Base-by-base conservation (phyloP, 108 stramenopile species). In the Stephanodiscus triporus region DNA sequence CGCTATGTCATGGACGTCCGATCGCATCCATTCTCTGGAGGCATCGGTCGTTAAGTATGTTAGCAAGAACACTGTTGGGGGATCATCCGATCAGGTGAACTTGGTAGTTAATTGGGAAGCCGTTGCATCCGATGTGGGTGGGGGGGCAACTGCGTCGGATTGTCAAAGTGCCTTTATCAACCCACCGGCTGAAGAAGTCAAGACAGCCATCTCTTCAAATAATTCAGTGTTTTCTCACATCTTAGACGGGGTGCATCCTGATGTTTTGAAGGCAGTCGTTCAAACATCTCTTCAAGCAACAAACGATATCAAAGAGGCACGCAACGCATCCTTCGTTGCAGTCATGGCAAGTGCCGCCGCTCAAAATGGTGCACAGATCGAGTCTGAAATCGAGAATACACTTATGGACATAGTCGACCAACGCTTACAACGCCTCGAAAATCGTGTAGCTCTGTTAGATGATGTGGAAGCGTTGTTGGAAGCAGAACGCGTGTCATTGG, bases 381-480 rank as follows among this genome's bases (percentile, higher is more conserved):
- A 95, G 68, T 58, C 59, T 17, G 73, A 81, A 45, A 76, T 92
- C 27, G 75, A 64, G 27, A 48, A 48, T 6, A 80, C 89, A 6
- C 58, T 95, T 45, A 79, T 87, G 56, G 89, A 91, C 66, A 78
- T 95, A 22, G 17, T 91, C 14, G 89, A 95, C 47, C 84, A 87
- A 47, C 80, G 94, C 19, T 86, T 95, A 81, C 77, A 89, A 59
- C 88, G 89, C 64, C 64, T 95, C 26, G 94, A 95, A 68, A 95
- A 92, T 67, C 75, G 91, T 6, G 73, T 95, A 72, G 82, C 83
- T 0, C 67, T 92, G 43, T 50, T 95, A 56, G 91, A 95, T 80
- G 94, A 95, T 73, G 83, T 92, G 4, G 94, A 95, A 82, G 91
- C 87, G 19, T 83, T 95, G 62, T 50, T 95, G 72, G 94, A 95